Percentiles rank a stretch among this genome's conserved stretches.
These are phyloP conservation scores for Metschnikowia gruessii DNA, from an alignment of 805 yeast species.

Conservation along the genomic window DNA sequence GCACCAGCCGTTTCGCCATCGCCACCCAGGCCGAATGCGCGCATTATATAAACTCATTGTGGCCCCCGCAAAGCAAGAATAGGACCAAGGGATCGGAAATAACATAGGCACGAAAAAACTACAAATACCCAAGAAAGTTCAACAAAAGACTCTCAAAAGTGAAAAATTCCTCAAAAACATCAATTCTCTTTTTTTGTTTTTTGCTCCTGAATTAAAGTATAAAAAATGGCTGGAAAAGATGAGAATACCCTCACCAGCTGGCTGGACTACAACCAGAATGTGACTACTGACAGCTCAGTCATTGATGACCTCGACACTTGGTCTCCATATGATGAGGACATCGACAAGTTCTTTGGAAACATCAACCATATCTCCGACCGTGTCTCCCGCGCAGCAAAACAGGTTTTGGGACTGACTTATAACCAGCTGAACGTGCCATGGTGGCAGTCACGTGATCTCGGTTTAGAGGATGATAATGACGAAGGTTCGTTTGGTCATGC, in stretches of 20 bases:
- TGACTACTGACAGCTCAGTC: not conserved
- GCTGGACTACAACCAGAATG: not conserved
- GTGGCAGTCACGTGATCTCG: slow-evolving; percentile 9
- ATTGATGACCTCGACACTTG: slow-evolving; percentile 1
- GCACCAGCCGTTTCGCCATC: slow-evolving; percentile 2
- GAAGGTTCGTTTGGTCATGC: not conserved
- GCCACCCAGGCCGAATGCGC: not conserved
- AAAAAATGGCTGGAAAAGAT: not conserved
- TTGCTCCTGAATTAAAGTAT: too few species aligned
- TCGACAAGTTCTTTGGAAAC: slow-evolving; percentile 24
- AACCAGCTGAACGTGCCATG: slow-evolving; percentile 9
- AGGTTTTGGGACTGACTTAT: slow-evolving; percentile 20
- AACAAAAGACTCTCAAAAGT: too few species aligned
- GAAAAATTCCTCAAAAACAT: too few species aligned
- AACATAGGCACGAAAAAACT: too few species aligned
- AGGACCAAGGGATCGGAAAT: too few species aligned
- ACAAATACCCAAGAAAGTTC: too few species aligned
- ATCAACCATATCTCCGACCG: slow-evolving; percentile 27
- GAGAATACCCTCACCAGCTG: slow-evolving; percentile 1
- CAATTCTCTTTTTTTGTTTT: too few species aligned
- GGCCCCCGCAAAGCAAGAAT: not conserved
- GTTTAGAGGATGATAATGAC: not conserved
- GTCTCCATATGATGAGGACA: slow-evolving; percentile 22
- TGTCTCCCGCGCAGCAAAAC: slow-evolving; percentile 27
- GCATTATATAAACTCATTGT: not conserved